A percentile compares a stretch with the other conserved stretches of the same genome.
Evolutionary conservation across 345 rosid genomes (phyloP).

Genomic region (Gossypium anomalum): DNA sequence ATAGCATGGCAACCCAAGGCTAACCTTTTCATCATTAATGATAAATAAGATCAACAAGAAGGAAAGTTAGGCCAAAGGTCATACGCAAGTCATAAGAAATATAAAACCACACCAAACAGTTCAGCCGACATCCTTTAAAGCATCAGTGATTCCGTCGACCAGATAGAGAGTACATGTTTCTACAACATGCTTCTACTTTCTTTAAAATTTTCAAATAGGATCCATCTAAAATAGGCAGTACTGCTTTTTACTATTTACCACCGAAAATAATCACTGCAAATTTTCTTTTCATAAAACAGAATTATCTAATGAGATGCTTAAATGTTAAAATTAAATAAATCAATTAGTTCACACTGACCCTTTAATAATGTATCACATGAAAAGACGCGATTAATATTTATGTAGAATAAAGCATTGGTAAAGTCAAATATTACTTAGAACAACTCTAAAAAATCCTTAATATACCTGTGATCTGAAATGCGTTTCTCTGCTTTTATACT

Average conservation of each 20-base stretch:
- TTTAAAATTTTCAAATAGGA: neutral
- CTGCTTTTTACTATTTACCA: neutral
- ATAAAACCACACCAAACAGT: neutral
- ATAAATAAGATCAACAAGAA: neutral
- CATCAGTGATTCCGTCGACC: neutral
- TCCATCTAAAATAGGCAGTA: neutral
- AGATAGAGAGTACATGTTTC: neutral
- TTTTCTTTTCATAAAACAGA: neutral
- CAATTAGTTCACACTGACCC: neutral
- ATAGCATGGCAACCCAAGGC: neutral
- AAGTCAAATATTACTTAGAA: neutral
- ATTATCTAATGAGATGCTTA: neutral
- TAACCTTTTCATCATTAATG: conserved; percentile 4
- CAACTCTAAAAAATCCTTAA: neutral
- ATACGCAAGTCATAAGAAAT: conserved; percentile 2
- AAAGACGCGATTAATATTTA: neutral
- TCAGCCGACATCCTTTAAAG: conserved; percentile 3
- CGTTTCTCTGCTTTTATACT: conserved; percentile 83
- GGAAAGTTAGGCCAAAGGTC: neutral
- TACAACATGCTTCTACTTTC: conserved; percentile 5
- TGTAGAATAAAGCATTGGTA: neutral
- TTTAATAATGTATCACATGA: neutral
- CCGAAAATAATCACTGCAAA: neutral
- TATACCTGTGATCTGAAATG: conserved; percentile 26
- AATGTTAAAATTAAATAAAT: neutral